phyloP scores from a whole-genome alignment of 1,284 basidiomycete species.

The Ceratobasidium papillatum region DNA sequence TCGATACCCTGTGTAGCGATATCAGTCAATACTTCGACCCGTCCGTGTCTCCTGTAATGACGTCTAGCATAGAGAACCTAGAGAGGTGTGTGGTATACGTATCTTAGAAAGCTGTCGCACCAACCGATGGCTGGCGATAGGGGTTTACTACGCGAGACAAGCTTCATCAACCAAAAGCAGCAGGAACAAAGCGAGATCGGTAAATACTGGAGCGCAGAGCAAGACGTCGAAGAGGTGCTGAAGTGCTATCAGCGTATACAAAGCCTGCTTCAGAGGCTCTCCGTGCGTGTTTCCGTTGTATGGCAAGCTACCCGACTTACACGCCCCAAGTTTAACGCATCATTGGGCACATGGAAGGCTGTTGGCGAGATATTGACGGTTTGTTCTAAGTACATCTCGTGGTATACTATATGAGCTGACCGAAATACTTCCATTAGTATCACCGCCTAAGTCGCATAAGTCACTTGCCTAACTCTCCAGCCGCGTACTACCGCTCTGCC shows the following conservation, averaged over 20 bases:
- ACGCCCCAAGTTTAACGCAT: not conserved
- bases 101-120: not conserved
- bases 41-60: not conserved
- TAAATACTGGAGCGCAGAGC: not conserved
- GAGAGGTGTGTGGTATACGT: not conserved
- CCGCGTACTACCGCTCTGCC: not conserved
- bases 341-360: not conserved
- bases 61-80: not conserved
- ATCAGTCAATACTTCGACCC: not conserved
- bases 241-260: not conserved
- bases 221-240: not conserved
- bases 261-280: not conserved
- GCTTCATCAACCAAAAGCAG: not conserved
- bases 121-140: not conserved
- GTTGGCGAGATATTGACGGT: not conserved
- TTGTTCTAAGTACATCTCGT: not conserved
- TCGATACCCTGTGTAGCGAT: not conserved
- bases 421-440: not conserved
- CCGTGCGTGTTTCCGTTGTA: not conserved
- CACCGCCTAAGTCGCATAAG: not conserved
- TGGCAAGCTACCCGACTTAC: no score
- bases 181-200: not conserved
- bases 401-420: not conserved
- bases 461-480: not conserved
- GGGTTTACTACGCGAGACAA: not conserved